Evolutionary conservation across 495 filamentous ascomycete genomes (phyloP).

Genomic region (Neurospora sp.): DNA sequence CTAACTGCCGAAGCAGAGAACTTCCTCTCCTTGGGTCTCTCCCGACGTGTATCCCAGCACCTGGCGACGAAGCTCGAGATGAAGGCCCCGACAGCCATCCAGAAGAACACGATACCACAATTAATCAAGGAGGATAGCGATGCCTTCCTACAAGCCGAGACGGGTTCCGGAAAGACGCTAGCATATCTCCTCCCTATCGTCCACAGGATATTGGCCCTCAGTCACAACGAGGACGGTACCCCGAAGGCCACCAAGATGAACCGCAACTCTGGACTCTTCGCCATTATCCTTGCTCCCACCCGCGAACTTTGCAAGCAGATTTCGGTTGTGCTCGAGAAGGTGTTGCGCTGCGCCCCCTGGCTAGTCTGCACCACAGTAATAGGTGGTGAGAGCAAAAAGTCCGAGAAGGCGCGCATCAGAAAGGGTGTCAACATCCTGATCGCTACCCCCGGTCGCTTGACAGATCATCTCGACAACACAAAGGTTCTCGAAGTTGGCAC

Average conservation of each 20-base stretch:
- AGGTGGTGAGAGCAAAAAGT: constrained; percentile 95
- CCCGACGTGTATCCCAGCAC: constrained; percentile 65
- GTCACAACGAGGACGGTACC: constrained; percentile 39
- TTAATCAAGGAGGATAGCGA: constrained; percentile 75
- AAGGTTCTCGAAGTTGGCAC: constrained; percentile 78
- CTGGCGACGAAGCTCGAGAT: constrained; percentile 77
- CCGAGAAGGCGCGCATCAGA: constrained; percentile 82
- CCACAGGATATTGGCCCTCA: constrained; percentile 72
- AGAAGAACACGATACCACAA: constrained; percentile 68
- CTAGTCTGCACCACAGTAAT: constrained; percentile 86
- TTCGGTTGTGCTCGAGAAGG: constrained; percentile 64
- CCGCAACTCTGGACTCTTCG: constrained; percentile 81
- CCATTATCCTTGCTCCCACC: constrained; percentile 83
- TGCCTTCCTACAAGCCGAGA: constrained; percentile 95
- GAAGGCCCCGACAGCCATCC: constrained; percentile 88
- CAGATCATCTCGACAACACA: constrained; percentile 87
- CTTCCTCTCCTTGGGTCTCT: constrained; percentile 75
- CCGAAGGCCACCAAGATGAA: constrained; percentile 44
- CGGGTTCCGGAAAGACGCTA: constrained; percentile 92
- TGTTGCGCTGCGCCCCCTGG: constrained; percentile 77
- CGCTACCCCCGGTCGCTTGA: constrained; percentile 82
- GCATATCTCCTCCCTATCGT: constrained; percentile 89
- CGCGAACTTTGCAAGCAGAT: constrained; percentile 93
- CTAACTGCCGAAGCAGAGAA: constrained; percentile 71
- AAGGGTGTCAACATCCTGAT: constrained; percentile 94